Evolutionary conservation across 2,329 filamentous ascomycete species (phyloP).

Genomic region (Alternaria sp.): DNA sequence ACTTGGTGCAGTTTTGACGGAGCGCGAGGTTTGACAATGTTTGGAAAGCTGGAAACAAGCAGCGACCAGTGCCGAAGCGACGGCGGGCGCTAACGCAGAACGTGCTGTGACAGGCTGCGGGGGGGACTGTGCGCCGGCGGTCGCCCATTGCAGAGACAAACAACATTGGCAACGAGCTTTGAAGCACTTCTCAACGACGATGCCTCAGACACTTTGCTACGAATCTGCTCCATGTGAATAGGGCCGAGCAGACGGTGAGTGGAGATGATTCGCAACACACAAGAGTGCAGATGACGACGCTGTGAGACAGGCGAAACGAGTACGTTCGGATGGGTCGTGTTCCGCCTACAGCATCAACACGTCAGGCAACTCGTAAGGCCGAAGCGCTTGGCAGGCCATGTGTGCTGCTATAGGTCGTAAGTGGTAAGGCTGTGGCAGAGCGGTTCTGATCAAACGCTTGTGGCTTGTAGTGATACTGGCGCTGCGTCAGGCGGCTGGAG

Average conservation of each 20-base stretch:
- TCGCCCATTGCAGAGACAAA: constrained; percentile 5
- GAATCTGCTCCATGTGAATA: neutral
- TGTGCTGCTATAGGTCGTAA: constrained; percentile 31
- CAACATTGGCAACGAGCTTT: neutral
- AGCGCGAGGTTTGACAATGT: constrained; percentile 49
- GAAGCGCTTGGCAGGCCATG: constrained; percentile 30
- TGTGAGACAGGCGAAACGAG: constrained; percentile 47
- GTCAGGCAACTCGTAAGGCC: constrained; percentile 32
- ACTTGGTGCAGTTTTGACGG: constrained; percentile 45
- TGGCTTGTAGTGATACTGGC: constrained; percentile 39
- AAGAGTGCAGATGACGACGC: constrained; percentile 29
- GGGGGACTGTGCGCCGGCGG: constrained; percentile 36
- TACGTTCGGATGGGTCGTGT: constrained; percentile 36
- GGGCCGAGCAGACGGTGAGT: neutral
- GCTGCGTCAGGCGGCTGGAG: constrained; percentile 37
- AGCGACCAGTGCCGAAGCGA: constrained; percentile 36
- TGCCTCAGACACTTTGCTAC: neutral
- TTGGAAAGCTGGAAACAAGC: constrained; percentile 48
- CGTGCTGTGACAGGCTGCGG: constrained; percentile 35
- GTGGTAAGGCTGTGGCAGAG: constrained; percentile 31
- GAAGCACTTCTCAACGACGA: neutral
- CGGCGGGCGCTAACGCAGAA: constrained; percentile 47
- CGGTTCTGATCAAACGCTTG: constrained; percentile 39
- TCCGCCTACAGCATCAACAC: constrained; percentile 45
- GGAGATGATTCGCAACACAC: constrained; percentile 28